A percentile compares a stretch with the other conserved stretches of the same genome.
Evolutionary conservation across 2,329 filamentous ascomycete species (phyloP).

Genomic region (Sclerotinia sclerotiorum): DNA sequence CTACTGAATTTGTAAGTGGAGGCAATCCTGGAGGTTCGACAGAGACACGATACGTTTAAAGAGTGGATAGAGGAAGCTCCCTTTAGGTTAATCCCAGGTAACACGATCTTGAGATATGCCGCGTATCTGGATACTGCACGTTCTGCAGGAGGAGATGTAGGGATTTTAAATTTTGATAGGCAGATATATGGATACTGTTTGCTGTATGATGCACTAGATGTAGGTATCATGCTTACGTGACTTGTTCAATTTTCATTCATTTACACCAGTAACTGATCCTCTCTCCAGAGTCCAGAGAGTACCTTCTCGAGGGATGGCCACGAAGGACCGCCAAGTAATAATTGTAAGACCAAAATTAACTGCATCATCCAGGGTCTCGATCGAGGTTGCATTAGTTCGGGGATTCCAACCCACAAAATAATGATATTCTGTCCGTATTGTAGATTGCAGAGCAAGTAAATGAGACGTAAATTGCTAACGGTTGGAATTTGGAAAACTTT

Average conservation of each 20-base stretch:
- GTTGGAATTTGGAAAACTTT: constrained; percentile 5
- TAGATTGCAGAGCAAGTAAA: not conserved
- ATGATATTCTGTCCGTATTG: not conserved
- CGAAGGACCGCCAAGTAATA: constrained; percentile 21
- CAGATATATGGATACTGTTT: constrained; percentile 3
- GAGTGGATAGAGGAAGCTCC: constrained; percentile 3
- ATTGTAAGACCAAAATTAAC: constrained; percentile 1
- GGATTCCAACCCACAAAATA: not conserved
- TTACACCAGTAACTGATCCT: constrained; percentile 7
- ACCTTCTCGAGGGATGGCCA: constrained; percentile 18
- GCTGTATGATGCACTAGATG: constrained; percentile 19
- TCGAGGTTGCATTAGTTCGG: constrained; percentile 13
- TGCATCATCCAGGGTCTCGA: constrained; percentile 18
- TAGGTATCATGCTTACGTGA: constrained; percentile 20
- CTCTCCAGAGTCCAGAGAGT: not conserved
- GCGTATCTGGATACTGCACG: constrained; percentile 25
- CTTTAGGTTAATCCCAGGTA: not conserved
- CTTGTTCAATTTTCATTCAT: constrained; percentile 10
- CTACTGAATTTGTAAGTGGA: not conserved
- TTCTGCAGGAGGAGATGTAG: constrained; percentile 16
- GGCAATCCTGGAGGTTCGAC: constrained; percentile 1
- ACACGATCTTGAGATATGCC: constrained; percentile 21
- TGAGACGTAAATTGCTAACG: not conserved
- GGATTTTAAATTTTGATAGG: constrained; percentile 10
- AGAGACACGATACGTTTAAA: constrained; percentile 4